Evolutionary conservation across 495 filamentous ascomycete genomes (phyloP).

Genomic region (Penicillium paxilli): DNA sequence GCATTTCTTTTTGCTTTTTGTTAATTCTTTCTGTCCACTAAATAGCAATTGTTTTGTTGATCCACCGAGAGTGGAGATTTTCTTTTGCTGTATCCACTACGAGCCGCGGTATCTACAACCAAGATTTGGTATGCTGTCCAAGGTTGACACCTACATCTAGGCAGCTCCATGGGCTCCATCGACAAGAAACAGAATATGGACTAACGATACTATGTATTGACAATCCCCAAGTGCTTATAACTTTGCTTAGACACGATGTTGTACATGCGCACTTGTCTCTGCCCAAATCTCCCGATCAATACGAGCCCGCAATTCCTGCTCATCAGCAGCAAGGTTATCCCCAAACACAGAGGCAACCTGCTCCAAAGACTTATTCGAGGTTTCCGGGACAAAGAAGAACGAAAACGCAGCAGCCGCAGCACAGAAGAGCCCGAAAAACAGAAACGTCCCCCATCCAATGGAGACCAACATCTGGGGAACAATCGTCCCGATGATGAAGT

Average conservation of each 20-base stretch:
- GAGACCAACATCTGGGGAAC: conserved; percentile 16
- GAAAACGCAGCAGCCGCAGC: conserved; percentile 11
- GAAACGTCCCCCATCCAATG: conserved; percentile 14
- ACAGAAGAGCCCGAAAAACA: conserved; percentile 17
- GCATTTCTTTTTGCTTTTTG: conserved; percentile 26
- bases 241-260: background rate
- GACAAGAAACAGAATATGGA: too few relatives aligned
- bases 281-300: conserved; percentile 9
- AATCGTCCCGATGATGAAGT: conserved; percentile 10
- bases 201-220: too few relatives aligned
- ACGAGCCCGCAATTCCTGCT: conserved; percentile 8
- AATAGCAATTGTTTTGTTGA: too few relatives aligned
- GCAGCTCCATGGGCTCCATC: too few relatives aligned
- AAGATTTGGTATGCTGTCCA: too few relatives aligned
- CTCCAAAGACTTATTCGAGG: conserved; percentile 13
- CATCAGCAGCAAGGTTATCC: background rate
- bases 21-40: too few relatives aligned
- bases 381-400: conserved; percentile 19
- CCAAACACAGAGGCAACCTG: conserved; percentile 13
- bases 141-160: too few relatives aligned
- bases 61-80: background rate
- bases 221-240: background rate
- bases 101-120: background rate
- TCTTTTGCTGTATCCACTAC: background rate
- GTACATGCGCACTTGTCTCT: background rate